Conservation (phyloP, 2,329 filamentous ascomycete genomes). For the Diaporthe ampelina region DNA sequence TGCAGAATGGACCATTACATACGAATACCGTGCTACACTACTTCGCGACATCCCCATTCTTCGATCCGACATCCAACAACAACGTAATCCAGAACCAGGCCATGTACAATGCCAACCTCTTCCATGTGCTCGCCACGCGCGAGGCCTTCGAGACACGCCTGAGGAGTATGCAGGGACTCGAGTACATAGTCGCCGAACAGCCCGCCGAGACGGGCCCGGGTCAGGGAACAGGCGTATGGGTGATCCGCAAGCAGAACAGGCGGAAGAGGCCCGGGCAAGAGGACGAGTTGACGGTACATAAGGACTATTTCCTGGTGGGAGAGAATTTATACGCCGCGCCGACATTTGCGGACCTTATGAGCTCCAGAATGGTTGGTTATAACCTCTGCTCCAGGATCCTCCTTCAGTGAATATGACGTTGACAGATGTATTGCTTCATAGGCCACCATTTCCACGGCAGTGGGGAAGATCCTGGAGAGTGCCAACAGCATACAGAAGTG, state of each 20-base stretch:
- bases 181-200: slow-evolving; percentile 76
- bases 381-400: no score
- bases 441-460: slow-evolving; percentile 68
- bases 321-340: slow-evolving; percentile 78
- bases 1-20: slow-evolving; percentile 71
- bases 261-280: slow-evolving; percentile 68
- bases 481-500: slow-evolving; percentile 66
- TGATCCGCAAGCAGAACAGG: slow-evolving; percentile 77
- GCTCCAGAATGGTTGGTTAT: slow-evolving; percentile 67
- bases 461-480: slow-evolving; percentile 66
- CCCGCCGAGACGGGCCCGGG: slow-evolving; percentile 74
- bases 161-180: slow-evolving; percentile 74
- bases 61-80: slow-evolving; percentile 77
- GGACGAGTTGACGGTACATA: slow-evolving; percentile 71
- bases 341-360: slow-evolving; percentile 70
- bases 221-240: slow-evolving; percentile 75
- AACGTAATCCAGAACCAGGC: slow-evolving; percentile 73
- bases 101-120: slow-evolving; percentile 71
- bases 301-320: slow-evolving; percentile 74
- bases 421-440: slow-evolving; percentile 44
- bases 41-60: slow-evolving; percentile 77
- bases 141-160: slow-evolving; percentile 75
- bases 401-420: slow-evolving; percentile 16
- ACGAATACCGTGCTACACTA: slow-evolving; percentile 77
- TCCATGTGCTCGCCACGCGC: slow-evolving; percentile 69